Evolutionary conservation across 495 filamentous ascomycete genomes (phyloP), one percentile per base, ranked within the genome.

Genomic region (Penicillium roqueforti): DNA sequence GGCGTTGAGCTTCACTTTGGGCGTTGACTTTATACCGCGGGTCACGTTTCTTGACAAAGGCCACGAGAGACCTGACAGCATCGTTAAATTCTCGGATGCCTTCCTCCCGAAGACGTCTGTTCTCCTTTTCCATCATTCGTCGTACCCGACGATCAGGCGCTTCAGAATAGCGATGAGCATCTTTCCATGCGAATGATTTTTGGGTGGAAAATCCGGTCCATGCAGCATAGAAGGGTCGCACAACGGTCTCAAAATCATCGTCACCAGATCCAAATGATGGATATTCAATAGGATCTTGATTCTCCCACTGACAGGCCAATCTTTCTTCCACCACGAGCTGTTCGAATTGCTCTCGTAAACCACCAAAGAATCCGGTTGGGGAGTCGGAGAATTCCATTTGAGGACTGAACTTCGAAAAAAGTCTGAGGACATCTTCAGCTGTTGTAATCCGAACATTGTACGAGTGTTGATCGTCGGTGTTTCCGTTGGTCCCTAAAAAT

Each of bases 91-190:
- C 88, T 38, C 86, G 82, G 26, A 90, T 83, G 2, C 82, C 89
- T 34, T 88, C 87, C 8, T 95, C 89, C 52, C 93, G 79, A n/a
- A 88, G 70, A 39, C 84, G 85, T 58, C 84, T 89, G 68, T 99
- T 99, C 70, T 96, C 92, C 67, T 96, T 96, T 66, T 97, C 95
- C 84, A 97, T 93, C 54, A 89, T 60, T 45, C 95, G 79, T 56
- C 95, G 83, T 23, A 87, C 72, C 34, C 86, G 82, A 47, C 93
- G 84, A 71, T 99, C 93, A 10, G 88, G 91, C 1, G 92, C 92
- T 48, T 97, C 91, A 0, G 84, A 85, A 40, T 86, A 78, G 32
- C 86, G 83, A 65, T 92, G 92, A 42, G 75, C 72, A 68, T 99
- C 91, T 63, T 82, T 87, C 93, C 93, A 99, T 6, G 88, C 76